Evolutionary conservation across 805 yeast species (phyloP).

Genomic region (Wickerhamiella hasegawae): DNA sequence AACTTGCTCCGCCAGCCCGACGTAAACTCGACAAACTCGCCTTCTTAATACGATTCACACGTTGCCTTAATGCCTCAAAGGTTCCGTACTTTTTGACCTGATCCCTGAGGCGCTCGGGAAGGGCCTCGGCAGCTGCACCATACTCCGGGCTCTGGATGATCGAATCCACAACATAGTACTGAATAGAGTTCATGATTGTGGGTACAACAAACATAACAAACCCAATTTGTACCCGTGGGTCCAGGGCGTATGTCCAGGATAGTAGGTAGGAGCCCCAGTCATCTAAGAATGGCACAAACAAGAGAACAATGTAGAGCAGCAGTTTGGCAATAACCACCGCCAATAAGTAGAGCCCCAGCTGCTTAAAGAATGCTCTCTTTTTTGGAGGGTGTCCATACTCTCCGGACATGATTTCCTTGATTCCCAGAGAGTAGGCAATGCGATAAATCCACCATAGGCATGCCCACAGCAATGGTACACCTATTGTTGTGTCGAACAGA

Average conservation of each 20-base stretch:
- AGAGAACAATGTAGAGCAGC: conserved; percentile 38
- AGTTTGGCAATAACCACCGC: conserved; percentile 52
- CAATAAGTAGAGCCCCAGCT: conserved; percentile 47
- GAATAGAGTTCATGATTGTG: conserved; percentile 29
- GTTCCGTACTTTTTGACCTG: conserved; percentile 7
- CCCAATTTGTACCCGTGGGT: conserved; percentile 70
- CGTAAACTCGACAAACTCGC: too few species aligned
- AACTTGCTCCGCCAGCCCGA: too few species aligned
- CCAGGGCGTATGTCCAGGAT: conserved; percentile 59
- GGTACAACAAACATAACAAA: conserved; percentile 58
- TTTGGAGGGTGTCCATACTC: conserved; percentile 52
- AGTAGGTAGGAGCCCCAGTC: conserved; percentile 55
- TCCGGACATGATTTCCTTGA: conserved; percentile 31
- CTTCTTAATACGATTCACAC: background rate
- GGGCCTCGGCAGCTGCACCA: conserved; percentile 8
- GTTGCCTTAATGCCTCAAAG: conserved; percentile 6
- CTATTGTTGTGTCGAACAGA: conserved; percentile 82
- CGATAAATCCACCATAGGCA: conserved; percentile 28
- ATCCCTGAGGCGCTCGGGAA: background rate
- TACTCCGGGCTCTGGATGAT: conserved; percentile 37
- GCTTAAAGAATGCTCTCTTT: conserved; percentile 52
- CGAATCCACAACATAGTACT: conserved; percentile 41
- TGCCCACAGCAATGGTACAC: conserved; percentile 66
- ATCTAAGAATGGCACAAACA: conserved; percentile 51
- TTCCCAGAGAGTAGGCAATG: conserved; percentile 28